Percentiles rank a stretch among this genome's conserved stretches.
These are phyloP conservation scores for Boletus edulis DNA, from an alignment of 768 basidiomycete species.

Conservation along the genomic window DNA sequence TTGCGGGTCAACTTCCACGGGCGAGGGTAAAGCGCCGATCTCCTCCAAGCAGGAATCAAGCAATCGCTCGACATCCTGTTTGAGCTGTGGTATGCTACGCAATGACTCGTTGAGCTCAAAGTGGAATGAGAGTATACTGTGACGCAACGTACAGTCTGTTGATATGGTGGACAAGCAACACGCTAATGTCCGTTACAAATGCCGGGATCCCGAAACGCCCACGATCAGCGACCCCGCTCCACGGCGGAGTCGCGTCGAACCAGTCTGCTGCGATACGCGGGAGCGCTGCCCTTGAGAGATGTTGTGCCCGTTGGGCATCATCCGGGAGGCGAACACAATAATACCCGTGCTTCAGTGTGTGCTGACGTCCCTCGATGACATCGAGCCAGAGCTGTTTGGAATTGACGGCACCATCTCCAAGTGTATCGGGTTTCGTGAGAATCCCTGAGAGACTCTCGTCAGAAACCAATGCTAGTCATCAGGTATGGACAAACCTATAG, in stretches of 20 bases:
- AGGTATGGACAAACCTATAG: slow-evolving; percentile 47
- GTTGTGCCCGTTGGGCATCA: slow-evolving; percentile 47
- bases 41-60: slow-evolving; percentile 35
- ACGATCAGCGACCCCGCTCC: slow-evolving; percentile 46
- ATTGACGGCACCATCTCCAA: slow-evolving; percentile 43
- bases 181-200: slow-evolving; percentile 52
- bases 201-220: slow-evolving; percentile 52
- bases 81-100: slow-evolving; percentile 48
- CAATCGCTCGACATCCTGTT: slow-evolving; percentile 36
- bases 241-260: slow-evolving; percentile 49
- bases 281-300: slow-evolving; percentile 35
- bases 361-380: slow-evolving; percentile 45
- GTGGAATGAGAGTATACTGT: neutral
- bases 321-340: slow-evolving; percentile 66
- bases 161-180: slow-evolving; percentile 51
- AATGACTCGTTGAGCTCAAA: neutral
- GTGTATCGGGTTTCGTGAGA: slow-evolving; percentile 66
- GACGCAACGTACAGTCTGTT: slow-evolving; percentile 44
- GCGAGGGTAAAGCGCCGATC: slow-evolving; percentile 40
- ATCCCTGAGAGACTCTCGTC: slow-evolving; percentile 42
- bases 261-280: slow-evolving; percentile 40
- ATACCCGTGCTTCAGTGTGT: slow-evolving; percentile 55
- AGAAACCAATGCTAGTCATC: neutral
- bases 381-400: slow-evolving; percentile 46
- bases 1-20: slow-evolving; percentile 37